Evolutionary conservation across 2,329 filamentous ascomycete species (phyloP), one percentile per base, ranked within the genome.

Genomic region (Microdochium paspali): DNA sequence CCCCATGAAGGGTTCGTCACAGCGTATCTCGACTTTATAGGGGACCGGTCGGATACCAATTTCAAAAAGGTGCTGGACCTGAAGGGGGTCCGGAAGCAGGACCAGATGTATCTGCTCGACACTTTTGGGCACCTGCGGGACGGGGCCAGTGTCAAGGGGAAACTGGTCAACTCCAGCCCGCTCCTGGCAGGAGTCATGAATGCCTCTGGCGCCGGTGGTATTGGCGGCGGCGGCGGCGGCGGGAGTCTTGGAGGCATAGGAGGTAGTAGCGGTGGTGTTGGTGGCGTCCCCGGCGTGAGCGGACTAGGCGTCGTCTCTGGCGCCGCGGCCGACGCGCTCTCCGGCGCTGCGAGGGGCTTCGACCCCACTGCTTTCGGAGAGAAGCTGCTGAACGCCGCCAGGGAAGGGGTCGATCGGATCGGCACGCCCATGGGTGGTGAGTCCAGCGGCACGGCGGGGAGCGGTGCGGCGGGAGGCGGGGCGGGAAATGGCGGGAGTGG

Each of bases 1-100:
- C 93, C 93, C 0, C 87, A 91, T 0, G 93, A 98, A 70, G 91
- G 88, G 2, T 79, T 98, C 3, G 90, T 98, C 0, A 91, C 97
- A 69, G 93, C 93, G 28, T 98, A 98, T 64, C 82, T 98, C 28
- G 95, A 97, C 65, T 93, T 97, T 68, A 93, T 98, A 54, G 90
- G 82, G 55, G 93, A 98, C 71, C 84, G 87, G 48, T 95, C 86
- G 53, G 93, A 97, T 62, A 79, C 81, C 58, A 98, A 98, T 68
- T 98, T 98, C 77, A 84, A 84, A 61, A 97, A 96, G 69, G 86
- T 98, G 50, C 80, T 98, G 43, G 93, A 98, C 45, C 77, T 98
- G 53, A 98, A 98, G 66, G 93, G 93, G 44, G 85, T 98, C 50
- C 80, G 85, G 52, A 91, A 90, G 61, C 73, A 79, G 51, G 93